phyloP scores from a whole-genome alignment of 2,329 filamentous ascomycete species.

The Colletotrichum tropicicola region DNA sequence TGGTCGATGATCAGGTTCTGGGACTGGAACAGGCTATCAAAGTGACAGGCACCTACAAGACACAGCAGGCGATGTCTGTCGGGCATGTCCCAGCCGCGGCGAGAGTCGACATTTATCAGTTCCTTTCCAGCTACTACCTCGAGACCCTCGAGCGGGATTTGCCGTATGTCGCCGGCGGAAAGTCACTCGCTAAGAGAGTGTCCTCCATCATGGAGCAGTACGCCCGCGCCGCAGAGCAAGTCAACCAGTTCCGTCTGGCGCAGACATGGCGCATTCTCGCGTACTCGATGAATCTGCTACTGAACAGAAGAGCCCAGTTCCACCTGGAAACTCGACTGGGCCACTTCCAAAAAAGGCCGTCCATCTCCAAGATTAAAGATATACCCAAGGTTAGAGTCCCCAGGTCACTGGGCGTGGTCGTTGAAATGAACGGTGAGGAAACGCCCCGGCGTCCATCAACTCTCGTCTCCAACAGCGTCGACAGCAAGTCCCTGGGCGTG shows the following conservation, averaged over 20 bases:
- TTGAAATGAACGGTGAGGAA: slow-evolving; percentile 42
- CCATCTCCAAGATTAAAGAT: slow-evolving; percentile 36
- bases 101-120: slow-evolving; percentile 62
- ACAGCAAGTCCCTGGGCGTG: slow-evolving; percentile 42
- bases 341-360: slow-evolving; percentile 43
- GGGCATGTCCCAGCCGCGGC: slow-evolving; percentile 63
- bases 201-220: slow-evolving; percentile 63
- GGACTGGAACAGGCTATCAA: slow-evolving; percentile 67
- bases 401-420: slow-evolving; percentile 36
- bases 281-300: slow-evolving; percentile 63
- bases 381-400: slow-evolving; percentile 37
- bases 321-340: slow-evolving; percentile 61
- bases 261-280: slow-evolving; percentile 72
- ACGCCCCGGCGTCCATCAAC: slow-evolving; percentile 44
- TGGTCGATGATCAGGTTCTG: slow-evolving; percentile 55
- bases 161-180: slow-evolving; percentile 47
- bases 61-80: slow-evolving; percentile 71
- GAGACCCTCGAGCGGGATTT: slow-evolving; percentile 60
- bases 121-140: slow-evolving; percentile 65
- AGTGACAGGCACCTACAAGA: slow-evolving; percentile 64
- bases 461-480: slow-evolving; percentile 38
- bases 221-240: slow-evolving; percentile 64
- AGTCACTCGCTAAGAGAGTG: slow-evolving; percentile 56
- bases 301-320: slow-evolving; percentile 63
- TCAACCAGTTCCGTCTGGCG: slow-evolving; percentile 66